A percentile compares a stretch with the other conserved stretches of the same genome.
phyloP scores from a whole-genome alignment of 129 eudicot species.

The Dittrichia graveolens region DNA sequence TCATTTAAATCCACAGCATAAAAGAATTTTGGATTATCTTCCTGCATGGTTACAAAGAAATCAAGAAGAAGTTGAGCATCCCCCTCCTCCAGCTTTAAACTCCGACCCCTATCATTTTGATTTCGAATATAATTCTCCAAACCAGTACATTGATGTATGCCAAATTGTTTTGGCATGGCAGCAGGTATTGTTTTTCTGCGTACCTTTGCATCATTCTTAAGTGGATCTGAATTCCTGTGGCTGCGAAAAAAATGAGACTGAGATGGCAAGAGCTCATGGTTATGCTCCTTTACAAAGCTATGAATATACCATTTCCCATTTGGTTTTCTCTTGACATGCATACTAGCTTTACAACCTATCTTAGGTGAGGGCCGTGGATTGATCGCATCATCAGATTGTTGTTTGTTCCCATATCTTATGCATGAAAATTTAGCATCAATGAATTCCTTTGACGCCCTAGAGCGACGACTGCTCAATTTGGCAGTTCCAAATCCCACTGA shows the following conservation, averaged over 20 bases:
- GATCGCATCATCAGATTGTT: conserved; percentile 92
- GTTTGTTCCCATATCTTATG: conserved; percentile 91
- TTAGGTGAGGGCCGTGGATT: conserved; percentile 96
- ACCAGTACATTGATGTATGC: conserved; percentile 57
- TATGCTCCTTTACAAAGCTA: conserved; percentile 83
- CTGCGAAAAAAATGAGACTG: conserved; percentile 90
- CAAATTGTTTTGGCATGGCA: conserved; percentile 58
- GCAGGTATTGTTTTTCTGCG: conserved; percentile 55
- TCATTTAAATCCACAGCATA: conserved; percentile 86
- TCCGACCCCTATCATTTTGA: conserved; percentile 80
- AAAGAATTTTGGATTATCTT: conserved; percentile 75
- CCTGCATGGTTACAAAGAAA: conserved; percentile 77
- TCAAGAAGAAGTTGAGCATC: conserved; percentile 75
- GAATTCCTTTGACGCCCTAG: conserved; percentile 86
- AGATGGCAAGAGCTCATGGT: conserved; percentile 85
- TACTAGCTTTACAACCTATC: conserved; percentile 94
- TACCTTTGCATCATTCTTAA: conserved; percentile 64
- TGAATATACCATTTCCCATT: conserved; percentile 84
- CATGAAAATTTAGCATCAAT: conserved; percentile 96
- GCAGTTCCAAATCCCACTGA: conserved; percentile 92
- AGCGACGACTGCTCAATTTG: conserved; percentile 90
- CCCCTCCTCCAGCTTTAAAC: conserved; percentile 69
- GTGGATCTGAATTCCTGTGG: conserved; percentile 66
- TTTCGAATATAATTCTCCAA: conserved; percentile 56
- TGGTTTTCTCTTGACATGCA: conserved; percentile 81